A percentile compares a stretch with the other conserved stretches of the same genome.
phyloP scores from a whole-genome alignment of 2,329 filamentous ascomycete species.

The Ophiostoma quercus region DNA sequence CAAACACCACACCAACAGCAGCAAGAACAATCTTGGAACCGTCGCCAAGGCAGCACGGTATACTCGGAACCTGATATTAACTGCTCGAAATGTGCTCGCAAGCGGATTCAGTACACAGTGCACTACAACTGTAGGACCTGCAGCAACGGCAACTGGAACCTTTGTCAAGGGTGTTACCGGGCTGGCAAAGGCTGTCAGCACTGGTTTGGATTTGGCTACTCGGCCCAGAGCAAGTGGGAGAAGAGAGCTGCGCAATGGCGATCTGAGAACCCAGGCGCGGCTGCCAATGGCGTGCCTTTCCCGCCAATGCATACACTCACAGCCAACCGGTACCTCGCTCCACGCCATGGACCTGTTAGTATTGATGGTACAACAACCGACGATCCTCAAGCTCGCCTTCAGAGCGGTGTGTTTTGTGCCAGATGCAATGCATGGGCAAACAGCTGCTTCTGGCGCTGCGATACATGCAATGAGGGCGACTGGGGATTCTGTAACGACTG shows the following conservation, averaged over 20 bases:
- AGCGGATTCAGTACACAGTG: conserved; percentile 75
- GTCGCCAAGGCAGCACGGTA: conserved; percentile 35
- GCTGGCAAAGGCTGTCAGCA: conserved; percentile 69
- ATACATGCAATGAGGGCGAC: conserved; percentile 80
- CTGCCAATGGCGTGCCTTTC: conserved; percentile 7
- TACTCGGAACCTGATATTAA: conserved; percentile 67
- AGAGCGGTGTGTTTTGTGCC: conserved; percentile 80
- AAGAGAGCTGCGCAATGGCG: conserved; percentile 35
- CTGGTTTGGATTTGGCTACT: conserved; percentile 82
- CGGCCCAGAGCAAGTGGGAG: conserved; percentile 64
- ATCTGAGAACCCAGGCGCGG: conserved; percentile 33
- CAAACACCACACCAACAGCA: not conserved
- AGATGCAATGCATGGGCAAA: conserved; percentile 69
- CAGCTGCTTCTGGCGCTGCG: conserved; percentile 85
- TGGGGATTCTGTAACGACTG: conserved; percentile 92
- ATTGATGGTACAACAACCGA: conserved; percentile 46
- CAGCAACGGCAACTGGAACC: conserved; percentile 64
- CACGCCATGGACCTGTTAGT: conserved; percentile 34
- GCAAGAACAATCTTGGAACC: not conserved
- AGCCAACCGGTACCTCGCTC: conserved; percentile 52
- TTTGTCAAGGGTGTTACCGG: conserved; percentile 79
- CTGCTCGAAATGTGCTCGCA: conserved; percentile 65
- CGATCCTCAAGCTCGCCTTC: conserved; percentile 61
- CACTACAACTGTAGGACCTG: conserved; percentile 79
- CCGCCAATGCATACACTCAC: conserved; percentile 54